Percentiles rank a stretch among this genome's conserved stretches.
Evolutionary conservation across 1,139 yeast genomes (phyloP).

Genomic region (Suhomyces panamericanus): DNA sequence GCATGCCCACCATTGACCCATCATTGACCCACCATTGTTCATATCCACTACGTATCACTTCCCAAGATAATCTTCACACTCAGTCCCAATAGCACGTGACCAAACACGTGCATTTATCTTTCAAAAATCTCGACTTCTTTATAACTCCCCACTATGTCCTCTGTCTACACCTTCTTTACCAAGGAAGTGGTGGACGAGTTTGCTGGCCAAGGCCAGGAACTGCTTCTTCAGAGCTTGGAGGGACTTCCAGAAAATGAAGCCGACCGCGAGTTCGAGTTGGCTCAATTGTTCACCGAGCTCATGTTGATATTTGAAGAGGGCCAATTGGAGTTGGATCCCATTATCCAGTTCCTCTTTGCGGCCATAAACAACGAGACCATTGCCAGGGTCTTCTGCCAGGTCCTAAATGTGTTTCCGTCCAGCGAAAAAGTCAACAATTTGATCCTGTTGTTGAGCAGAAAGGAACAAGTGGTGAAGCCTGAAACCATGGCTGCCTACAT

Average conservation of each 20-base stretch:
- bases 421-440: constrained; percentile 30
- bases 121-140: constrained; percentile 1
- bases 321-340: constrained; percentile 23
- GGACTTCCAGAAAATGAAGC: constrained; percentile 9
- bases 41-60: no score
- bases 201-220: constrained; percentile 30
- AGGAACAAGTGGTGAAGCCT: constrained; percentile 36
- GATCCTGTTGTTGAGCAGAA: constrained; percentile 25
- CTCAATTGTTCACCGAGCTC: constrained; percentile 38
- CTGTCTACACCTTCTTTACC: constrained; percentile 26
- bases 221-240: constrained; percentile 29
- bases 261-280: constrained; percentile 13
- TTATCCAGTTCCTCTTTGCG: constrained; percentile 30
- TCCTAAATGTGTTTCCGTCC: constrained; percentile 47
- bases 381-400: constrained; percentile 45
- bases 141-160: constrained; percentile 3
- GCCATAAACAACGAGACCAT: constrained; percentile 34
- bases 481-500: constrained; percentile 39
- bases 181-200: constrained; percentile 32
- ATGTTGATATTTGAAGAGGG: constrained; percentile 33
- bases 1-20: no score
- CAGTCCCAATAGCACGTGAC: not conserved
- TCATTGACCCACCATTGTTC: no score
- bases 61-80: no score
- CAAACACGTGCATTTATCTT: not conserved